These are phyloP conservation scores for Coleophoma eucalyptorum DNA, from an alignment of 2,329 filamentous ascomycete species.

Conservation along the genomic window DNA sequence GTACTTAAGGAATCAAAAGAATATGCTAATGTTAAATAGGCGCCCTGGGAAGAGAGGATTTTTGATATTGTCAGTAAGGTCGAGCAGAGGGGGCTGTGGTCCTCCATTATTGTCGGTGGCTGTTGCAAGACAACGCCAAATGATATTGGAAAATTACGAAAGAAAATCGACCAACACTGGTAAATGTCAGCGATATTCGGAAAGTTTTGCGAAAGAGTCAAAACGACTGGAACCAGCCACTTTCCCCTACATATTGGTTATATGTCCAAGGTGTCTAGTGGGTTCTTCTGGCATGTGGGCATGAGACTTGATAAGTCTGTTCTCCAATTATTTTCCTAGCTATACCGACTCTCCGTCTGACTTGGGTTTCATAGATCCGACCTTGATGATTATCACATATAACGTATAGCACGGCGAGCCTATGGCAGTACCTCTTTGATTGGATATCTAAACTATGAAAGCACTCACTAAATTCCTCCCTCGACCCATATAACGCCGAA, in stretches of 20 bases:
- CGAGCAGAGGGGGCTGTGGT: constrained; percentile 18
- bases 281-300: too few relatives aligned
- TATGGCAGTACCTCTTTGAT: not conserved
- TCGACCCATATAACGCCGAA: not conserved
- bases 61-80: constrained; percentile 28
- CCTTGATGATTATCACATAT: too few relatives aligned
- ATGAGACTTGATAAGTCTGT: too few relatives aligned
- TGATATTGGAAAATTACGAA: constrained; percentile 21
- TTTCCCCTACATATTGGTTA: too few relatives aligned
- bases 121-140: constrained; percentile 39
- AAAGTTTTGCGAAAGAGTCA: too few relatives aligned
- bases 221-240: too few relatives aligned
- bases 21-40: constrained; percentile 7
- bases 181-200: too few relatives aligned
- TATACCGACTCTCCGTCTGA: too few relatives aligned
- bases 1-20: not conserved
- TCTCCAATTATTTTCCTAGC: too few relatives aligned
- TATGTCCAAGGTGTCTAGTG: too few relatives aligned
- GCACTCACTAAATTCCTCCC: not conserved
- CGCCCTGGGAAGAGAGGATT: constrained; percentile 32
- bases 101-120: constrained; percentile 36
- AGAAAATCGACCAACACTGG: constrained; percentile 14
- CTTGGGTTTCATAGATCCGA: too few relatives aligned
- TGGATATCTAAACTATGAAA: not conserved
- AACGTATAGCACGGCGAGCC: too few relatives aligned